Evolutionary conservation across 441 rosid species (phyloP), one percentile per base, ranked within the genome.

Genomic region (Pelargonium fulgidum): DNA sequence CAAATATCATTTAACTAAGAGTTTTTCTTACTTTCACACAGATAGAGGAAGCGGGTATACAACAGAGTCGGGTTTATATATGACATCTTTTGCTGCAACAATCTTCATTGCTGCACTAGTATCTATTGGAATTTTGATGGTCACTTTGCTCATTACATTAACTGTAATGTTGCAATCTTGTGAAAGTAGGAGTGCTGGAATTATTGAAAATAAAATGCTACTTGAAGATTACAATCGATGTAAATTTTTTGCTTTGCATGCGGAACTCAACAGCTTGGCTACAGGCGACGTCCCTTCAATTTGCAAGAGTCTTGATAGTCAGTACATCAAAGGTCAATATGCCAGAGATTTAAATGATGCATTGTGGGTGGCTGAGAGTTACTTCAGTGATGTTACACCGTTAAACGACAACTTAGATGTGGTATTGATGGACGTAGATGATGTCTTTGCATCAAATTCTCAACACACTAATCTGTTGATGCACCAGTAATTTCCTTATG

Each of bases 131-230:
- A 77, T 87, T 33, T 63, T 92, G 73, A 69, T 90, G 50, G 29
- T 85, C 59, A 81, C 93, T 47, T 77, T 90, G 77, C 42, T 93
- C 71, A 65, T 87, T 69, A 76, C 92, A 36, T 79, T 90, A 67
- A 68, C 88, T 13, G 82, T 86, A 22, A 89, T 89, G 97, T 75
- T 87, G 81, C 96, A 85, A 39, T 81, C 87, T 72, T 93, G 97
- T 36, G 78, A 85, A 68, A 85, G 42, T 61, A 74, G 76, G 73
- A 80, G 66, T 66, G 67, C 83, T 4, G 91, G 89, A 41, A 47
- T 85, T 20, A 56, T 93, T 9, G 84, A 86, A 74, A 39, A 79
- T 48, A 79, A 50, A 63, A 81, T 62, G 66, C 67, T 66, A 48
- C 72, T 68, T n/a, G 78, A 79, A 73, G 74, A 69, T 71, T 70